phyloP scores from a whole-genome alignment of 805 yeast genomes.

The Cyberlindnera saturnus region DNA sequence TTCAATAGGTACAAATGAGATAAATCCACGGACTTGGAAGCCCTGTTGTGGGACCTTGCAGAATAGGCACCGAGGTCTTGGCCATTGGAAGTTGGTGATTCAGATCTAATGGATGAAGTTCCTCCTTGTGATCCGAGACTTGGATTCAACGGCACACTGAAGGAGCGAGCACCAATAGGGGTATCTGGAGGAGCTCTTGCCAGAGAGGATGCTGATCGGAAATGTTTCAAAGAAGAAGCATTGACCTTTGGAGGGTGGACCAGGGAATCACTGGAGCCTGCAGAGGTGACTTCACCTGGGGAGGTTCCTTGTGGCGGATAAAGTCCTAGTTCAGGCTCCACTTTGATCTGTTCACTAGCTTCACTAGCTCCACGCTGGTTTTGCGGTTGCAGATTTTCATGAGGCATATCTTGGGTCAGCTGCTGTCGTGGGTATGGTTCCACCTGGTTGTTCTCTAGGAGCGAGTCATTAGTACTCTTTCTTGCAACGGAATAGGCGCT shows the following conservation, averaged over 20 bases:
- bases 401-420: not conserved
- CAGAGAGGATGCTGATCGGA: constrained; percentile 8
- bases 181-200: constrained; percentile 15
- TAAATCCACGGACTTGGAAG: constrained; percentile 33
- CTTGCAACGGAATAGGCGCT: not conserved
- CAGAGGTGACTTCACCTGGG: too few species aligned
- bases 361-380: not conserved
- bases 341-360: too few species aligned
- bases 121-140: constrained; percentile 1
- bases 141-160: constrained; percentile 13
- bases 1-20: constrained; percentile 35
- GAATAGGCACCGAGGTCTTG: not conserved
- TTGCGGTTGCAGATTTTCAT: not conserved
- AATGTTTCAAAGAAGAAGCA: not conserved
- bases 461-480: constrained; percentile 1
- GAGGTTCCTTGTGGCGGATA: too few species aligned
- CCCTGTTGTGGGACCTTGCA: constrained; percentile 14
- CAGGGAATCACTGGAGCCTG: constrained; percentile 2
- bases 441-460: not conserved
- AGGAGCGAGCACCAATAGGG: constrained; percentile 19
- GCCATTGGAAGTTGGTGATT: constrained; percentile 10
- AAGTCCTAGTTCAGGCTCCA: too few species aligned
- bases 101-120: constrained; percentile 6
- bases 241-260: not conserved
- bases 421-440: not conserved